Conservation (phyloP, 164 flowering plant genomes). For the Santalum album region DNA sequence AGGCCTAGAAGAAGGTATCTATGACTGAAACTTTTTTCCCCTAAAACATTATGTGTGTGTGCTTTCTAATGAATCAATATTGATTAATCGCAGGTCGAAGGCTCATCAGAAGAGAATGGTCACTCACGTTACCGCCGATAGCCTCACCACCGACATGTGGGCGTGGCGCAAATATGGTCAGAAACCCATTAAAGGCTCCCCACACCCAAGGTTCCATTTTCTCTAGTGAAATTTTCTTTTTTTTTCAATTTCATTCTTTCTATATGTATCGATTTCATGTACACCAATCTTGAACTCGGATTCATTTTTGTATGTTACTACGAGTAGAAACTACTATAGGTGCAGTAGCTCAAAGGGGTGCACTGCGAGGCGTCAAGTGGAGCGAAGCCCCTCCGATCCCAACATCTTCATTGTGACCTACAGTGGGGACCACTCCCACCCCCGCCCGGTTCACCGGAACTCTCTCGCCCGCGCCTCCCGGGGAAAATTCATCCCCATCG, state of each 20-base stretch:
- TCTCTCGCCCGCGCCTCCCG: slow-evolving; percentile 40
- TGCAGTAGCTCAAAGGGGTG: slow-evolving; percentile 58
- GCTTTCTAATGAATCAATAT: neutral
- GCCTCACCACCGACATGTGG: slow-evolving; percentile 13
- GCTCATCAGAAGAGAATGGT: slow-evolving; percentile 19
- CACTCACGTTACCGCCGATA: slow-evolving; percentile 12
- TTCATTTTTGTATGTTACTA: neutral
- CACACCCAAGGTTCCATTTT: slow-evolving; percentile 22
- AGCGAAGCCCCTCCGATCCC: slow-evolving; percentile 30
- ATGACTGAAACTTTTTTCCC: neutral
- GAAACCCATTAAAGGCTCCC: slow-evolving; percentile 28
- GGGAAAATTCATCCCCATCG: slow-evolving; percentile 11
- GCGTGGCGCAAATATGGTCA: slow-evolving; percentile 35
- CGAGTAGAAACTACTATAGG: slow-evolving; percentile 25
- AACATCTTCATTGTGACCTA: slow-evolving; percentile 33
- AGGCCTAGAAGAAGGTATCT: neutral
- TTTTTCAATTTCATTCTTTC: neutral
- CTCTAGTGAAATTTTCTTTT: neutral
- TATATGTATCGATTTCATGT: neutral
- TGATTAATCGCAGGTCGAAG: slow-evolving; percentile 16
- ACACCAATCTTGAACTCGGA: neutral
- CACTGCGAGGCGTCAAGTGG: slow-evolving; percentile 48
- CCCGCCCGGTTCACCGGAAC: slow-evolving; percentile 38
- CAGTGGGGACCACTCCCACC: slow-evolving; percentile 49
- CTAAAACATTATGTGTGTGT: neutral